Base-by-base conservation (phyloP, 1,139 yeast genomes). In the Saccharomyces hybrid region DNA sequence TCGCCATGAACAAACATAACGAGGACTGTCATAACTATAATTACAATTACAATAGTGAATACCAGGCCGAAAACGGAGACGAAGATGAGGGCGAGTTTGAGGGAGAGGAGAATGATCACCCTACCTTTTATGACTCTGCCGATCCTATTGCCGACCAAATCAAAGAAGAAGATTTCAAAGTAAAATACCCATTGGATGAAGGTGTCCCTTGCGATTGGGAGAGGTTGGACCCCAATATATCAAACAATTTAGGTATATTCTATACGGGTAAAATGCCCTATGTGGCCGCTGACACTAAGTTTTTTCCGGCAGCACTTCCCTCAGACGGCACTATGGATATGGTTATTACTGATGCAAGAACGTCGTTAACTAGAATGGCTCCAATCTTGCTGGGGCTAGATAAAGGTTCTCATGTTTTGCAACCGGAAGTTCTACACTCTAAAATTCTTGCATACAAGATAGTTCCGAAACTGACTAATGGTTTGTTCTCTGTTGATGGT, bases 261-360 rank as follows among this genome's bases (percentile, higher is more conserved):
- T 93, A 91, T 66, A 87, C 86, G 4, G 98, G 99, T 4, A 88
- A 90, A 60, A 84, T 93, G 90, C 97, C 98, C 3, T 87, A 86
- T 70, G 79, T 93, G 62, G 83, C 97, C 2, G 78, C 82, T 31
- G 95, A 86, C 63, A 83, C 87, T 1, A 84, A 86, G 63, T 88
- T 91, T 68, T 93, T 93, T 73, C 99, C 99, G 0, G 96, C 95
- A 1, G 90, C 97, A 0, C 75, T 88, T 54, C 97, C 97, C 1
- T 78, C 81, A 59, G 98, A 93, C 72, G 97, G 97, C 3, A 73
- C 85, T 2, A 82, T 93, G 78, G 99, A 93, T 70, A 64, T 93
- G 69, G 78, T 90, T 9, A 69, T 87, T 41, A 83, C 87, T 61
- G 89, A 86, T 67, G 75, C 87, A 1, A 74, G 81, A 42, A 75